Base-by-base conservation (phyloP, 2,329 filamentous ascomycete species). In the Hymenoscyphus infarciens region DNA sequence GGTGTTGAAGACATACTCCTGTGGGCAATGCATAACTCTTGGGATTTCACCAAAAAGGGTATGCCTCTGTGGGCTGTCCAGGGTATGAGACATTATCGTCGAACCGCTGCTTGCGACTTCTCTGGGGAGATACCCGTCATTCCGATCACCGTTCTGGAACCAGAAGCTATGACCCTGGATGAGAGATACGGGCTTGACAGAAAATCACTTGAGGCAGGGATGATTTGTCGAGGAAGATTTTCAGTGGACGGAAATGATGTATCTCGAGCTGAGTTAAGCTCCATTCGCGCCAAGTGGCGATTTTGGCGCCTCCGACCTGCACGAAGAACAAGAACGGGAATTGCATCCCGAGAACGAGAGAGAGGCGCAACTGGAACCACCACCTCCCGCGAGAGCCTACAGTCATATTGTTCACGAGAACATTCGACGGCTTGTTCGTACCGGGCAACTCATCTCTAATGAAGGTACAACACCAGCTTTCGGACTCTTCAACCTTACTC, bases 321-420 rank as follows among this genome's bases (percentile, higher is more conserved):
- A 83, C 2, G 86, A 90, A 68, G 88, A 91, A 62, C 86, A 91
- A 66, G 88, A 91, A 69, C 79, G 87, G 0, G 88, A 91, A 65
- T 75, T 91, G 0, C 78, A 84, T 0, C 85, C 85, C 0, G 87
- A 92, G 64, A 79, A 83, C 0, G 84, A 91, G 66, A 74, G 81
- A 29, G 84, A 91, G 68, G 75, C 79, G 0, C 75, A 89, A 57
- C 67, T 84, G 0, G 76, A 89, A 66, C 76, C 76, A 1, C 82
- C 85, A 0, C 68, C 72, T 0, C 62, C 72, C 0, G 76, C 77
- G 0, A 42, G 68, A 0, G 77, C 86, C 0, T 69, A 65, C 0
- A 1, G 8, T 0, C 83, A 88, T 55, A 1, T 0, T 0, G 11
- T 86, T 0, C 79, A 86, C 38, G 38, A 39, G 1, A 39, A 39